Conservation (phyloP, 306 rosid genomes). For the Fragaria ananassa region DNA sequence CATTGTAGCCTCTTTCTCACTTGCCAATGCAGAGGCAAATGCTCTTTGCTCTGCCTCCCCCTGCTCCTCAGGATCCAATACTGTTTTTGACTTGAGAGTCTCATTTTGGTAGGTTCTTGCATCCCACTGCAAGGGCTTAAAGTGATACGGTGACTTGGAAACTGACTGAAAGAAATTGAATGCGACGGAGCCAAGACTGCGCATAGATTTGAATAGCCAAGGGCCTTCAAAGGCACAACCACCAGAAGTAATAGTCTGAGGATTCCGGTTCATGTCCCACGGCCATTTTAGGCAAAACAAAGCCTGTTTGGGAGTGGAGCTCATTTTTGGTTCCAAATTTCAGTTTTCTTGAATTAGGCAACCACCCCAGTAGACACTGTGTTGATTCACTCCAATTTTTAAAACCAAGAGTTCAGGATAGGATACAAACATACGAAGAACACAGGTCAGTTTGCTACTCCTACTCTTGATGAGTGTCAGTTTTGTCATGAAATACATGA, state of each 20-base stretch:
- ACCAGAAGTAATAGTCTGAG: constrained; percentile 29
- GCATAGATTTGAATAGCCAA: constrained; percentile 74
- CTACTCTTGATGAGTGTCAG: background rate
- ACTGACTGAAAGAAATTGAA: constrained; percentile 40
- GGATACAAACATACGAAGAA: background rate
- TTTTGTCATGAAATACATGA: background rate
- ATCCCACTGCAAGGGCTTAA: constrained; percentile 32
- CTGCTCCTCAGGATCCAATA: constrained; percentile 37
- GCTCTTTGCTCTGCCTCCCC: constrained; percentile 84
- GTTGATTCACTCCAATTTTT: background rate
- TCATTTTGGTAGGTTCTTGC: constrained; percentile 27
- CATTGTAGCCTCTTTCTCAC: constrained; percentile 69
- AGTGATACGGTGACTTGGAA: constrained; percentile 34
- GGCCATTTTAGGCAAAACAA: constrained; percentile 73
- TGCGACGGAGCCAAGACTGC: constrained; percentile 54
- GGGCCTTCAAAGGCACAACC: constrained; percentile 63
- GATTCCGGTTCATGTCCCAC: constrained; percentile 52
- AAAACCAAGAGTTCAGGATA: background rate
- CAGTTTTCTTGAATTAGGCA: background rate
- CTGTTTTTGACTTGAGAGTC: constrained; percentile 27
- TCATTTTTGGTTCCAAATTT: constrained; percentile 28
- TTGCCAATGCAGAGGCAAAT: constrained; percentile 74
- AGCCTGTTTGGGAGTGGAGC: constrained; percentile 36
- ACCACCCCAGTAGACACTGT: background rate
- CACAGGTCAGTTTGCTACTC: background rate